phyloP scores from a whole-genome alignment of 176 grass and related monocot genomes.

The Musa itinerans region DNA sequence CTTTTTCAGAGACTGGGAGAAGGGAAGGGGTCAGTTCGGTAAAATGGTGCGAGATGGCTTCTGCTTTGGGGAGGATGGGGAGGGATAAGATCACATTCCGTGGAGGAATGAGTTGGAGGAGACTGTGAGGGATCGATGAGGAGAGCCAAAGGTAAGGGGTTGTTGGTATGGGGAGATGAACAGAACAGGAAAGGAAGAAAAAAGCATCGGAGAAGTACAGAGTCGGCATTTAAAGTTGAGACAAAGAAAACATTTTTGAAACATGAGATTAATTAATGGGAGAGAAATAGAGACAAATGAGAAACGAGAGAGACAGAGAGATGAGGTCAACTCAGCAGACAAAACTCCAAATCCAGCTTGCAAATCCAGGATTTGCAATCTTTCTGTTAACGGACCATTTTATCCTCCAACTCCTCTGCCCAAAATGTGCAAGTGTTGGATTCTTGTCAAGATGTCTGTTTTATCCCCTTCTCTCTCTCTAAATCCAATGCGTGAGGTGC shows the following conservation, averaged over 20 bases:
- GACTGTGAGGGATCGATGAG: not conserved
- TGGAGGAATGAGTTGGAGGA: constrained; percentile 8
- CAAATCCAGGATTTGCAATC: not conserved
- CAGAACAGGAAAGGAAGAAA: not conserved
- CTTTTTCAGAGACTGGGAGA: not conserved
- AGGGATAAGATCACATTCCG: not conserved
- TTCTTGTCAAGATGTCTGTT: too few species aligned
- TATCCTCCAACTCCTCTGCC: not conserved
- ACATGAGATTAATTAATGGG: not conserved
- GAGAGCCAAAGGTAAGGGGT: not conserved
- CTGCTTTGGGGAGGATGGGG: too few species aligned
- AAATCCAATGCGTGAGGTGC: too few species aligned
- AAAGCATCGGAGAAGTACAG: not conserved
- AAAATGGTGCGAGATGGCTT: not conserved
- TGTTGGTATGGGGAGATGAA: too few species aligned
- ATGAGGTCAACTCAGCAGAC: not conserved
- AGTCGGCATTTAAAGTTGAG: not conserved
- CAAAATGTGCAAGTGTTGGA: not conserved
- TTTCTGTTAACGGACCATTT: not conserved
- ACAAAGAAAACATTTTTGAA: constrained; percentile 2
- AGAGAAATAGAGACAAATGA: not conserved
- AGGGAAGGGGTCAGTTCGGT: not conserved
- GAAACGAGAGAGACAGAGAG: not conserved
- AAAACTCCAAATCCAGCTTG: constrained; percentile 19
- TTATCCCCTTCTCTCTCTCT: too few species aligned